Percentiles rank a stretch among this genome's conserved stretches.
Conservation (phyloP, 768 basidiomycete genomes). For the Amanita phalloides region DNA sequence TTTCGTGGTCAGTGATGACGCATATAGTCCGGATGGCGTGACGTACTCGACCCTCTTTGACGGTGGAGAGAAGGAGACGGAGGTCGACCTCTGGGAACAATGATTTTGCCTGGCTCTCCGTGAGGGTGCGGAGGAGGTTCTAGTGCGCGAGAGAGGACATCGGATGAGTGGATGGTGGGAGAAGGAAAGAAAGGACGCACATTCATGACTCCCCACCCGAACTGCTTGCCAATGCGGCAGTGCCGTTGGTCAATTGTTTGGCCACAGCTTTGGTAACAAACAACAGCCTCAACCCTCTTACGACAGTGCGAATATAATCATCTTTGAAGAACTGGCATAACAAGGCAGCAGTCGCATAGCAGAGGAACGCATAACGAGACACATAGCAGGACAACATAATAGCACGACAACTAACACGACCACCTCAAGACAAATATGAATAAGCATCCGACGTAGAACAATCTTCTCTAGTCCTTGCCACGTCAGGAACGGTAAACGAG, state of each 20-base stretch:
- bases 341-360: background rate
- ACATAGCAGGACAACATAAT: background rate
- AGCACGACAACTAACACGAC: too few relatives aligned
- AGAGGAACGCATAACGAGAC: background rate
- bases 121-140: constrained; percentile 87
- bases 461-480: background rate
- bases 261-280: background rate
- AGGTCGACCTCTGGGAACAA: constrained; percentile 59
- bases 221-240: background rate
- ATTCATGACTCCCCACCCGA: constrained; percentile 8
- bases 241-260: constrained; percentile 2
- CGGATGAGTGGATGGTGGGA: constrained; percentile 3
- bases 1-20: constrained; percentile 8
- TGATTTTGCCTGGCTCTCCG: constrained; percentile 61
- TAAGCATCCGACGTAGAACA: background rate
- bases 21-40: constrained; percentile 8
- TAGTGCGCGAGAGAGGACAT: constrained; percentile 17
- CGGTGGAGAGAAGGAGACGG: constrained; percentile 68
- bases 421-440: too few relatives aligned
- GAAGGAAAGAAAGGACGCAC: constrained; percentile 8
- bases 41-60: constrained; percentile 84
- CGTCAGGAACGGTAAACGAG: background rate
- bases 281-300: background rate
- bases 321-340: background rate
- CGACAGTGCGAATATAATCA: too few relatives aligned